Percentiles rank a stretch among this genome's conserved stretches.
phyloP scores from a whole-genome alignment of 371 early-diverging fungal species.

The Chytridium lagenaria region DNA sequence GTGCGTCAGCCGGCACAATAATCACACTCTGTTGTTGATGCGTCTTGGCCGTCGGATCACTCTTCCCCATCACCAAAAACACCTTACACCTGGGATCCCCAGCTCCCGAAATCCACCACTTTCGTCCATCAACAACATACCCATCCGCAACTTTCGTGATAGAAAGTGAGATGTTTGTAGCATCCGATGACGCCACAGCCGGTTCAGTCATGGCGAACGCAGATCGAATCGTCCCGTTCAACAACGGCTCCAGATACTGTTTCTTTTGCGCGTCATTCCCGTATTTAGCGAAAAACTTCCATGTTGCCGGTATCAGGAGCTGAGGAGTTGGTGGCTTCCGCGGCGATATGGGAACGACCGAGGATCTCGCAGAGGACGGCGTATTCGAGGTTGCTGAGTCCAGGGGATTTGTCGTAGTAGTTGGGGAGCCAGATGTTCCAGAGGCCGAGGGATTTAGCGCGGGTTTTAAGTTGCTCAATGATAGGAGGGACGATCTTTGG shows the following conservation, averaged over 20 bases:
- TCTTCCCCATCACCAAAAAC: slow-evolving; percentile 88
- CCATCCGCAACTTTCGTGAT: slow-evolving; percentile 61
- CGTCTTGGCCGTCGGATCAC: slow-evolving; percentile 71
- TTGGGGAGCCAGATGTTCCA: slow-evolving; percentile 94
- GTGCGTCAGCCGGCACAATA: slow-evolving; percentile 86
- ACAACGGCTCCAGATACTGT: slow-evolving; percentile 82
- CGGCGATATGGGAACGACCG: slow-evolving; percentile 81
- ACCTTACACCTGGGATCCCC: slow-evolving; percentile 90
- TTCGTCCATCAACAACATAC: slow-evolving; percentile 89
- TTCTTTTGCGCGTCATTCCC: slow-evolving; percentile 85
- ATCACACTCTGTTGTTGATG: slow-evolving; percentile 91
- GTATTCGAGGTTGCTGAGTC: slow-evolving; percentile 94
- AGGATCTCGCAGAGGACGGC: slow-evolving; percentile 87
- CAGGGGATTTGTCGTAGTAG: slow-evolving; percentile 74
- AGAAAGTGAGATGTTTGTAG: slow-evolving; percentile 89
- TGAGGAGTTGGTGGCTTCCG: slow-evolving; percentile 90
- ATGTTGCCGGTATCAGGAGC: slow-evolving; percentile 99
- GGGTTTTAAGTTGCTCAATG: slow-evolving; percentile 85
- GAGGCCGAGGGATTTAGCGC: slow-evolving; percentile 86
- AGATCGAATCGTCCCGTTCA: slow-evolving; percentile 89
- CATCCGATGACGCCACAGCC: slow-evolving; percentile 92
- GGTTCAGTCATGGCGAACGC: slow-evolving; percentile 99
- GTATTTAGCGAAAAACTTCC: slow-evolving; percentile 97
- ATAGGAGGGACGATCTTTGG: slow-evolving; percentile 75
- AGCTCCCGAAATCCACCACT: slow-evolving; percentile 97